A percentile compares a stretch with the other conserved stretches of the same genome.
Conservation (phyloP, 1,284 basidiomycete species). For the Fistulina hepatica region DNA sequence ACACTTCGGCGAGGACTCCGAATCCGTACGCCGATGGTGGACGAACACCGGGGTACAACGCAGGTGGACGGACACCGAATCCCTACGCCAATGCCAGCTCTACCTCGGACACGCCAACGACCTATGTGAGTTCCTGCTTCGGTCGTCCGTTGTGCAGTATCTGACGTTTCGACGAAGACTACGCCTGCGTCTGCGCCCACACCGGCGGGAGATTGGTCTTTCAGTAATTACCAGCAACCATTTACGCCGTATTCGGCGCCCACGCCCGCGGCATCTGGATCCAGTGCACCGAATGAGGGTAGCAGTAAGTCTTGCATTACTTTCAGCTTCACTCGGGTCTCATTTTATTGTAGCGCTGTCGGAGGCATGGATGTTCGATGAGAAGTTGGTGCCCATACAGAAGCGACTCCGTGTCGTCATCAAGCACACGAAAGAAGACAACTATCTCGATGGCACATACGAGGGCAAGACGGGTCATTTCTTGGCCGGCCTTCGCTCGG, state of each 20-base stretch:
- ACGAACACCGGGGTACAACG: conserved; percentile 45
- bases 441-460: conserved; percentile 45
- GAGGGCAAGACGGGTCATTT: conserved; percentile 38
- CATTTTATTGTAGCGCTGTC: conserved; percentile 19
- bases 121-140: not conserved
- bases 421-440: conserved; percentile 31
- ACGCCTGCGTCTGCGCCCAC: conserved; percentile 18
- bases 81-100: conserved; percentile 26
- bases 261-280: not conserved
- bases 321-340: not conserved
- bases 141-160: conserved; percentile 27
- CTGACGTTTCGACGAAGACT: conserved; percentile 17
- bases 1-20: conserved; percentile 43
- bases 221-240: conserved; percentile 11
- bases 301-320: conserved; percentile 9
- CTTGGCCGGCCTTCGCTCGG: conserved; percentile 23
- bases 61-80: conserved; percentile 50
- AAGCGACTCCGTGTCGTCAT: conserved; percentile 41
- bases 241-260: no score
- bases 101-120: conserved; percentile 13
- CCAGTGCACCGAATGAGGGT: conserved; percentile 7
- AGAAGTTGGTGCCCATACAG: conserved; percentile 22
- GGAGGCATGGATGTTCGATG: conserved; percentile 39
- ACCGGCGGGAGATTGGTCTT: conserved; percentile 10
- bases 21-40: conserved; percentile 47